Evolutionary conservation across 441 rosid species (phyloP).

Genomic region (Croton laevigatus): DNA sequence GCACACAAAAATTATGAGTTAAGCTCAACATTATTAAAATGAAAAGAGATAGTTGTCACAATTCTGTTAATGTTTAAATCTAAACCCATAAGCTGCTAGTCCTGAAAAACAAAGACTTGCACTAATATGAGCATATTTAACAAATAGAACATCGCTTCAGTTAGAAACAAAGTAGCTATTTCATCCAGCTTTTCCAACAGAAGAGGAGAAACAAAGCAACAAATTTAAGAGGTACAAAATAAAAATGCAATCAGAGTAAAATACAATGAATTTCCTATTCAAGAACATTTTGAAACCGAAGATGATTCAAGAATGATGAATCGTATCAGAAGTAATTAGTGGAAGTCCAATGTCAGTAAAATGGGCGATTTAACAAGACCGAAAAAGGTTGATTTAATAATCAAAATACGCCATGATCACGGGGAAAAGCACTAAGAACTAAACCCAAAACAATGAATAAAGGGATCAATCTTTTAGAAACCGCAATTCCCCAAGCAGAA

Average conservation of each 20-base stretch:
- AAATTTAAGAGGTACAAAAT: not conserved
- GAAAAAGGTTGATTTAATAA: constrained; percentile 1
- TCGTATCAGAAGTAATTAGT: not conserved
- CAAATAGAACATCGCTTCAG: not conserved
- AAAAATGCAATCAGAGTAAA: not conserved
- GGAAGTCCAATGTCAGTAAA: not conserved
- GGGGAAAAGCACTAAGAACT: not conserved
- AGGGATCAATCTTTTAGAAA: constrained; percentile 13
- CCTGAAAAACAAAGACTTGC: not conserved
- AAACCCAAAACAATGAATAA: constrained; percentile 3
- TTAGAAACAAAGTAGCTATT: not conserved
- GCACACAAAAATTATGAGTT: not conserved
- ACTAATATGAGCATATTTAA: not conserved
- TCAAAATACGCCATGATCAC: constrained; percentile 7
- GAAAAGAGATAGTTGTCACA: not conserved
- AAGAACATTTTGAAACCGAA: not conserved
- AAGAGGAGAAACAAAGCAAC: not conserved
- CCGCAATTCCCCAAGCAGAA: not conserved
- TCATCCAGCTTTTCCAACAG: too few relatives aligned
- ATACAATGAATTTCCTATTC: not conserved
- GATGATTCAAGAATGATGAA: not conserved
- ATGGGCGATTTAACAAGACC: not conserved
- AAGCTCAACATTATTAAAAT: not conserved
- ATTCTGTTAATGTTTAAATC: too few relatives aligned
- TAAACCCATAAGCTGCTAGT: not conserved